Evolutionary conservation across 2,329 filamentous ascomycete genomes (phyloP).

Genomic region (Talaromyces marneffei): DNA sequence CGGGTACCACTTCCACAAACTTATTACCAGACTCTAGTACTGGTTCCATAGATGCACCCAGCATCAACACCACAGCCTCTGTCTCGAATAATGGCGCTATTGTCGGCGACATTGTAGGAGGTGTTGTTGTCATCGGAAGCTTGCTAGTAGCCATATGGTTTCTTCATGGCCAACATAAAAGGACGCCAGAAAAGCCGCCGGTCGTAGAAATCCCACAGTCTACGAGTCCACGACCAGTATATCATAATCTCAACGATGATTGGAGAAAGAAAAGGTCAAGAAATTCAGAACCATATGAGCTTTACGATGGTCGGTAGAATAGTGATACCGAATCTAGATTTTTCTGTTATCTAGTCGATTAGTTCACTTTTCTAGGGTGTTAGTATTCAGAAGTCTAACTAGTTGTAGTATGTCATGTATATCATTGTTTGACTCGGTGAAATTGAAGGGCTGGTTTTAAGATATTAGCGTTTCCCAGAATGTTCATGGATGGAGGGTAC

Average conservation of each 20-base stretch:
- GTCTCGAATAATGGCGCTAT: neutral
- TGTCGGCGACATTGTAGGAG: neutral
- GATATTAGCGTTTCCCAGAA: too few species aligned
- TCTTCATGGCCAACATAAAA: neutral
- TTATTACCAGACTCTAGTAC: neutral
- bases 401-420: too few species aligned
- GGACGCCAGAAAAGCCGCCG: neutral
- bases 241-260: neutral
- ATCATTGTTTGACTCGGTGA: too few species aligned
- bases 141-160: neutral
- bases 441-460: too few species aligned
- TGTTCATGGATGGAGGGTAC: too few species aligned
- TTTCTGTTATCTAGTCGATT: too few species aligned
- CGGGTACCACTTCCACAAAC: neutral
- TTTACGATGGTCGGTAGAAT: neutral
- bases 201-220: neutral
- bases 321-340: too few species aligned
- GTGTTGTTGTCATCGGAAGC: neutral
- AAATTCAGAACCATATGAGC: neutral
- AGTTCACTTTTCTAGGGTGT: neutral
- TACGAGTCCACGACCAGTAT: neutral
- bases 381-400: too few species aligned
- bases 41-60: neutral
- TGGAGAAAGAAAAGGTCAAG: neutral
- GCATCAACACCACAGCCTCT: neutral